phyloP scores from a whole-genome alignment of 495 filamentous ascomycete genomes.

The Aspergillus olivimuriae region DNA sequence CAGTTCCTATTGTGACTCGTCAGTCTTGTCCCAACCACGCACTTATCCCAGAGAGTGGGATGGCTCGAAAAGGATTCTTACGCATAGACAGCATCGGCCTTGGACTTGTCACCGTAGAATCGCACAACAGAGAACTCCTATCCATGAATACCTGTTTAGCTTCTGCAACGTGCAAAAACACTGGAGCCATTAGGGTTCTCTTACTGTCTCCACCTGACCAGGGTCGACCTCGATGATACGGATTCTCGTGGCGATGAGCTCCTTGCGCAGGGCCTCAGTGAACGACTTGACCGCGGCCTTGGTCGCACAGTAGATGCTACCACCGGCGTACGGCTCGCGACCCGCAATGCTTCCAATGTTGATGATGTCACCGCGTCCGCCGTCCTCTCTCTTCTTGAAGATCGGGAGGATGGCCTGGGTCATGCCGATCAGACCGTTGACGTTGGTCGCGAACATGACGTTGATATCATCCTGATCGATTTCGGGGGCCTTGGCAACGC shows the following conservation, averaged over 20 bases:
- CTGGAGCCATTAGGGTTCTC: constrained; percentile 13
- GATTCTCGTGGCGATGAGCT: constrained; percentile 81
- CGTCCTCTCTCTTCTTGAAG: constrained; percentile 72
- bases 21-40: constrained; percentile 5
- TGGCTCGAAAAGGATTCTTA: constrained; percentile 36
- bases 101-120: constrained; percentile 85
- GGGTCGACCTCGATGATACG: constrained; percentile 90
- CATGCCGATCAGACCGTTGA: constrained; percentile 93
- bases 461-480: constrained; percentile 80
- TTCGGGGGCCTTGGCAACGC: constrained; percentile 77
- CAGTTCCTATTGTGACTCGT: constrained; percentile 48
- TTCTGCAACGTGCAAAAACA: not conserved
- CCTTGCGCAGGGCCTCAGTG: constrained; percentile 81
- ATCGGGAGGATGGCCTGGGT: constrained; percentile 85
- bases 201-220: constrained; percentile 90
- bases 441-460: constrained; percentile 88
- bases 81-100: constrained; percentile 95
- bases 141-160: constrained; percentile 5
- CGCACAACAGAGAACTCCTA: constrained; percentile 91
- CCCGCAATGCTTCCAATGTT: constrained; percentile 96
- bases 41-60: not conserved
- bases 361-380: constrained; percentile 87
- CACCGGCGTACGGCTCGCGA: constrained; percentile 81
- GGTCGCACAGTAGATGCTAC: constrained; percentile 92
- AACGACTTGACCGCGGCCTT: constrained; percentile 91